Evolutionary conservation across 305 asterid species (phyloP), one percentile per base, ranked within the genome.

Genomic region (Stenogyne calaminthoides): DNA sequence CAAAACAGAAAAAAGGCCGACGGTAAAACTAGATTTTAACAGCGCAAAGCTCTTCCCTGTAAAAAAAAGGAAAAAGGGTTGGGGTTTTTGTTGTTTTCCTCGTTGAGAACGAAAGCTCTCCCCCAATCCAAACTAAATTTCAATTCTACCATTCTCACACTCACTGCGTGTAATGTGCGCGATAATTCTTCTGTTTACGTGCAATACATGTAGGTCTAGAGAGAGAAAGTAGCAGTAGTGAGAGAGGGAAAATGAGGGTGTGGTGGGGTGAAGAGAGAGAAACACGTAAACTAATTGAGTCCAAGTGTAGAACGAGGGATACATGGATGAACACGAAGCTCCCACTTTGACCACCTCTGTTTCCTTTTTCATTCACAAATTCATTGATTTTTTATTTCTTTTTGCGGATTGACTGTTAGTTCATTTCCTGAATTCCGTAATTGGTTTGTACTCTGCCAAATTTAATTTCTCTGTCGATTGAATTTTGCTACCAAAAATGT

Each of bases 201-300:
- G 46, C 61, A 42, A 3, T 57, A 19, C 54, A 16, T 37, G 54
- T 32, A 47, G 22, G 47, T 72, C 6, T 42, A 73, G 78, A 74
- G 80, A 65, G 84, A 77, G 77, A 77, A 47, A 69, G 75, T 57
- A n/a, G n/a, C n/a, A n/a, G n/a, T n/a, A n/a, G n/a, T n/a, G 63
- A 4, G 42, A 57, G 63, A 25, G 29, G 63, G 44, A 63, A 56
- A 55, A 42, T 16, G 65, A 29, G 57, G 39, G 18, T 57, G 63
- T 22, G 39, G 18, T 11, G 58, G 32, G 18, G 20, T 18, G 6
- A 40, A 29, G 56, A 80, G 75, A 76, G 78, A 77, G 80, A 70
- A 81, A 82, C 93, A 88, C 97, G 98, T 93, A 88, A 81, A 89
- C 90, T 78, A 89, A 88, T 84, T 69, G 68, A 65, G 97, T 85